Conservation (phyloP, 306 rosid genomes). For the Herpetospermum pedunculosum region DNA sequence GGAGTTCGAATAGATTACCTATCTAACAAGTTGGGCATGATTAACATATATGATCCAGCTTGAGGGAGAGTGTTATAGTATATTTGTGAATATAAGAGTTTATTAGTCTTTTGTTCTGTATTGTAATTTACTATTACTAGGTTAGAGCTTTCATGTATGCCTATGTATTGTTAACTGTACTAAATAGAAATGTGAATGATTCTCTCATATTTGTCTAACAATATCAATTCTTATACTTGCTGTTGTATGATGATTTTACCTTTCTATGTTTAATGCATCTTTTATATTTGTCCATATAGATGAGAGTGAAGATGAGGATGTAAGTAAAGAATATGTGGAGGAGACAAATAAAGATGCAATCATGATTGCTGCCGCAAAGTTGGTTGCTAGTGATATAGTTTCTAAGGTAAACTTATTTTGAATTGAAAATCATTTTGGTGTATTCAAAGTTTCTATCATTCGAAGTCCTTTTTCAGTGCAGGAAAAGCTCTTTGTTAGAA, state of each 20-base stretch:
- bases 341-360: conserved; percentile 65
- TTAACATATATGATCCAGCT: no score
- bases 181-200: no score
- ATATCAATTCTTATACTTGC: not conserved
- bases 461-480: not conserved
- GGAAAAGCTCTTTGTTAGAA: not conserved
- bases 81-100: no score
- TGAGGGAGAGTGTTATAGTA: no score
- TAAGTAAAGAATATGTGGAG: conserved; percentile 60
- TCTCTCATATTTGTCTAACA: no score
- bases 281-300: conserved; percentile 31
- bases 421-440: not conserved
- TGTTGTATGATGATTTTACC: not conserved
- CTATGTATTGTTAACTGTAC: no score
- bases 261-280: conserved; percentile 9
- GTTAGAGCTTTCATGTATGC: no score
- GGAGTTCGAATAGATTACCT: no score
- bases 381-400: conserved; percentile 46
- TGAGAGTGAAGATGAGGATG: conserved; percentile 74
- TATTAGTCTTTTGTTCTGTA: no score
- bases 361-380: conserved; percentile 70
- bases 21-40: no score
- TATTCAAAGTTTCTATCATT: not conserved
- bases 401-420: conserved; percentile 43
- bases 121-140: no score